Conservation (phyloP, 2,329 filamentous ascomycete genomes). For the Leptographium procerum region DNA sequence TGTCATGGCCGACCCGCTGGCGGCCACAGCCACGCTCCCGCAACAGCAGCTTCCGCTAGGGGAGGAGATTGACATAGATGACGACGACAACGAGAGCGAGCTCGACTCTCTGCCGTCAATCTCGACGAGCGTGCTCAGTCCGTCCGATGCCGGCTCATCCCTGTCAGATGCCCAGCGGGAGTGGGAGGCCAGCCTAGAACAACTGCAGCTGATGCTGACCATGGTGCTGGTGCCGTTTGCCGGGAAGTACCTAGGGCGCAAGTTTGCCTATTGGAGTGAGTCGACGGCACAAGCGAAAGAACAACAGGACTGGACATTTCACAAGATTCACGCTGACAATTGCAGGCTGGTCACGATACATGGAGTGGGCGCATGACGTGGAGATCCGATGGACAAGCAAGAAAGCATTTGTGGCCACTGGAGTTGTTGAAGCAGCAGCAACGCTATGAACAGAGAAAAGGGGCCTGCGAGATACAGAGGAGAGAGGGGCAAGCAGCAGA, state of each 20-base stretch:
- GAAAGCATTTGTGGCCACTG: conserved; percentile 49
- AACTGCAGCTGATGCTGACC: conserved; percentile 81
- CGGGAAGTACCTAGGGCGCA: conserved; percentile 89
- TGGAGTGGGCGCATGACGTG: conserved; percentile 84
- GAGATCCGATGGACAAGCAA: conserved; percentile 58
- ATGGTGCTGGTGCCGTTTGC: conserved; percentile 92
- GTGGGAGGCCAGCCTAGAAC: conserved; percentile 89
- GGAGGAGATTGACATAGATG: not conserved
- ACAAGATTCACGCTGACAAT: not conserved
- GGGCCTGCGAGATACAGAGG: not conserved
- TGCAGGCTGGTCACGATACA: conserved; percentile 80
- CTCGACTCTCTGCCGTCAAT: conserved; percentile 54
- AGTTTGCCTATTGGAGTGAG: conserved; percentile 93
- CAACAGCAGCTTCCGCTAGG: not conserved
- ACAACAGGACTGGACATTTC: not conserved
- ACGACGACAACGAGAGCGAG: conserved; percentile 39
- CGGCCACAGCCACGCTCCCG: conserved; percentile 20
- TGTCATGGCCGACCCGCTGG: conserved; percentile 37
- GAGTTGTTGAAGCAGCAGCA: conserved; percentile 49
- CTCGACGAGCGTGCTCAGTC: conserved; percentile 33
- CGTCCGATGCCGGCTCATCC: conserved; percentile 23
- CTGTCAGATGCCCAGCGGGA: conserved; percentile 83
- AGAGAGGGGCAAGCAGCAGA: not conserved
- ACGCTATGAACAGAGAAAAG: conserved; percentile 29
- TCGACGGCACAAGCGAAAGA: conserved; percentile 11